Evolutionary conservation across 805 yeast genomes (phyloP).

Genomic region (Candida ortonii): DNA sequence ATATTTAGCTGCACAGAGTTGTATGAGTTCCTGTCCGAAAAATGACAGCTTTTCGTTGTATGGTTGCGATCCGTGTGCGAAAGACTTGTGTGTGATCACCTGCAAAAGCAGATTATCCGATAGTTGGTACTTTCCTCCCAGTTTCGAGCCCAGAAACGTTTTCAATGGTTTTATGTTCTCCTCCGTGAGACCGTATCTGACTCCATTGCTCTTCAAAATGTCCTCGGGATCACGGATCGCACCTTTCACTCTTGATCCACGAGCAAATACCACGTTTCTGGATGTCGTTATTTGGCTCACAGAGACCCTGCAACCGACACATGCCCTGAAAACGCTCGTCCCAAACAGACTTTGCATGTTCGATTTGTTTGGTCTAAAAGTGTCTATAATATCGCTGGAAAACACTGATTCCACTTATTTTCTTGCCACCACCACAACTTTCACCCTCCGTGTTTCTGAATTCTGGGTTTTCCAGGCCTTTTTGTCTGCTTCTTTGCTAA

Average conservation of each 20-base stretch:
- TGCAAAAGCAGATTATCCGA: slow-evolving; percentile 69
- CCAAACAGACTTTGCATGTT: too few relatives aligned
- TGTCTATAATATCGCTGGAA: too few relatives aligned
- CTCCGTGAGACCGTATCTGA: slow-evolving; percentile 50
- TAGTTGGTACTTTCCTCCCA: slow-evolving; percentile 44
- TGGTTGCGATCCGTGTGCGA: slow-evolving; percentile 87
- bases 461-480: slow-evolving; percentile 5
- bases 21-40: slow-evolving; percentile 64
- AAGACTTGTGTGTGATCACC: slow-evolving; percentile 88
- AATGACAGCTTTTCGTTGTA: slow-evolving; percentile 82
- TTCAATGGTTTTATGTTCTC: slow-evolving; percentile 50
- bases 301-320: too few relatives aligned
- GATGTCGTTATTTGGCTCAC: slow-evolving; percentile 8
- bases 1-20: slow-evolving; percentile 44
- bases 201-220: slow-evolving; percentile 49
- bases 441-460: too few relatives aligned
- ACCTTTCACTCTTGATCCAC: slow-evolving; percentile 63
- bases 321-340: too few relatives aligned
- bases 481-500: slow-evolving; percentile 1
- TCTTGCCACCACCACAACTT: too few relatives aligned
- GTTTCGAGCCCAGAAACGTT: slow-evolving; percentile 36
- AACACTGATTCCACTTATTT: too few relatives aligned
- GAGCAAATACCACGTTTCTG: slow-evolving; percentile 39
- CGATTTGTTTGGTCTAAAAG: too few relatives aligned
- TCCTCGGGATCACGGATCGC: slow-evolving; percentile 68